These are phyloP conservation scores for Agarophyton chilense DNA, from an alignment of 23 red algal genomes.

Conservation along the genomic window DNA sequence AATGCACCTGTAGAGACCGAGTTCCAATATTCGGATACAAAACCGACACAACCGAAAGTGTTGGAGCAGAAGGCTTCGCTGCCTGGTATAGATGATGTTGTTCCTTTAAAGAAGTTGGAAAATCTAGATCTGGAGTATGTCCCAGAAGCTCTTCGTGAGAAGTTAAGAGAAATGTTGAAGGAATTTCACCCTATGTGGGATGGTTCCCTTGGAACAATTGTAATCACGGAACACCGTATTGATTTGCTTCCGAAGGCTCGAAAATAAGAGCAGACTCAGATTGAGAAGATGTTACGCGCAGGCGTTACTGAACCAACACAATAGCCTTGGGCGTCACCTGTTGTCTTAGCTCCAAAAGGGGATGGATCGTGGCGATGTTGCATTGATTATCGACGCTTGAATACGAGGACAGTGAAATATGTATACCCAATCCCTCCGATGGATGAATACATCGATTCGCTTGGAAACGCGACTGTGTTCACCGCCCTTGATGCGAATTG, in stretches of 20 bases:
- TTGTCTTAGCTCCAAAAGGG: not conserved
- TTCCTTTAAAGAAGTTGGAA: not conserved
- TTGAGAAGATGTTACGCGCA: no score
- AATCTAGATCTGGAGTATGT: not conserved
- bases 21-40: not conserved
- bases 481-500: no score
- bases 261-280: no score
- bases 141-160: not conserved
- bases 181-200: constrained; percentile 8
- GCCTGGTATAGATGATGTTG: no score
- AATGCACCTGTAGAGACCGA: not conserved
- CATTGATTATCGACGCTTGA: not conserved
- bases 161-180: not conserved
- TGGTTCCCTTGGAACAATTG: not conserved
- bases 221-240: not conserved
- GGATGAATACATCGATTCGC: no score
- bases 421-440: no score
- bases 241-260: no score
- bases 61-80: no score
- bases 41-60: no score
- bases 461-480: no score
- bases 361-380: constrained; percentile 1
- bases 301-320: not conserved
- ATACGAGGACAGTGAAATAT: not conserved
- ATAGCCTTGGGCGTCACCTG: not conserved